A percentile compares a stretch with the other conserved stretches of the same genome.
phyloP scores from a whole-genome alignment of 2,329 filamentous ascomycete species.

The Cercospora sp. region DNA sequence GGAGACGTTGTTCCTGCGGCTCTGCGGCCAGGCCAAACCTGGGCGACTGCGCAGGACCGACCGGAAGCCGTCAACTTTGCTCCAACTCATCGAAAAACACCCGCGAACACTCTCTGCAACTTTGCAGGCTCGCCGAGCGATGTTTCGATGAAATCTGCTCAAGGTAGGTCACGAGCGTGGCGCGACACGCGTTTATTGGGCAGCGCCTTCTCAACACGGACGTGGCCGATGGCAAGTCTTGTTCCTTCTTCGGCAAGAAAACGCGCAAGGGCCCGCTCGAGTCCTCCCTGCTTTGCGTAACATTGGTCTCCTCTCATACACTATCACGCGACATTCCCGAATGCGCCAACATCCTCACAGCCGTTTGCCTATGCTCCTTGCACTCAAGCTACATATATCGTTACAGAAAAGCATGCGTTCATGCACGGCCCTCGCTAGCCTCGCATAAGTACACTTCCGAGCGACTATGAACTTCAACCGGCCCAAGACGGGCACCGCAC shows the following conservation, averaged over 20 bases:
- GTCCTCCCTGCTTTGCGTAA: neutral
- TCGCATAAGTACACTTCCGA: constrained; percentile 10
- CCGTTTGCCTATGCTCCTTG: neutral
- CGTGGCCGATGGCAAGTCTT: constrained; percentile 3
- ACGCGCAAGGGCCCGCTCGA: neutral
- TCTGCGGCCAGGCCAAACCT: constrained; percentile 2
- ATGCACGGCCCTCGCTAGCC: constrained; percentile 22
- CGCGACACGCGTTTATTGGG: constrained; percentile 4
- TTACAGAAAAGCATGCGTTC: neutral
- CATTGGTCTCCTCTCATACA: neutral
- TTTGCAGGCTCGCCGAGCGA: neutral
- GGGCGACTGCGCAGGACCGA: neutral
- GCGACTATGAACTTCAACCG: constrained; percentile 31
- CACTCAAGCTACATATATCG: constrained; percentile 1
- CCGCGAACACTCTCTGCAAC: neutral
- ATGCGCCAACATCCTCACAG: constrained; percentile 1
- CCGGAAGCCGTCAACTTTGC: neutral
- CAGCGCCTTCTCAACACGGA: constrained; percentile 6
- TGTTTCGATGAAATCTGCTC: neutral
- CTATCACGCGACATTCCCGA: constrained; percentile 8
- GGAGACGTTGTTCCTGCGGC: constrained; percentile 2
- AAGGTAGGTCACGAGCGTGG: neutral
- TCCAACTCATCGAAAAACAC: neutral
- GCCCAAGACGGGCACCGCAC: constrained; percentile 24
- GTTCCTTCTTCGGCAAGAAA: constrained; percentile 1